phyloP scores from a whole-genome alignment of 345 rosid genomes.

The Syzygium jambos region DNA sequence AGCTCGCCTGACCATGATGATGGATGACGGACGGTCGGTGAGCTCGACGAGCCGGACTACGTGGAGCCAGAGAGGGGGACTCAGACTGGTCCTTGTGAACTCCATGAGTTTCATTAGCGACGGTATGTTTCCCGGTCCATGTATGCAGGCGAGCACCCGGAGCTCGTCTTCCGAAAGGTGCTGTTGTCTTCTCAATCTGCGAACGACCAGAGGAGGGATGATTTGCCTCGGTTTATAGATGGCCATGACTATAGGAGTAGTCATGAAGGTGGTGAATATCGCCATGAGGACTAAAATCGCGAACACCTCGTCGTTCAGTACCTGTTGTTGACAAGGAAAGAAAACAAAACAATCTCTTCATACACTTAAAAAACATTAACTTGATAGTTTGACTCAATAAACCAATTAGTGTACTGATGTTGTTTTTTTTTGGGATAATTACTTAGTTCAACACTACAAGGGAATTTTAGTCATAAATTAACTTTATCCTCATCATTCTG shows the following conservation, averaged over 20 bases:
- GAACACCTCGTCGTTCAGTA: conserved; percentile 68
- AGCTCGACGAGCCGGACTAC: conserved; percentile 73
- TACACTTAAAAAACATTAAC: background rate
- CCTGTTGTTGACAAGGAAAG: conserved; percentile 24
- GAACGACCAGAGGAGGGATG: conserved; percentile 10
- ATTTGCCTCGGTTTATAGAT: conserved; percentile 37
- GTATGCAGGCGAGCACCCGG: conserved; percentile 62
- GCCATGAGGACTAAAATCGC: conserved; percentile 88
- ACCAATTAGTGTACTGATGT: background rate
- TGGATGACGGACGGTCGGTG: conserved; percentile 71
- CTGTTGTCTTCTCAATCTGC: conserved; percentile 30
- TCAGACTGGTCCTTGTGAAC: conserved; percentile 47
- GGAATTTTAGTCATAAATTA: background rate
- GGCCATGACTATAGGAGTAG: conserved; percentile 69
- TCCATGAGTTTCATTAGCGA: conserved; percentile 57
- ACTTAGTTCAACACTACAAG: background rate
- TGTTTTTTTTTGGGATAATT: background rate
- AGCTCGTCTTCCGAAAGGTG: conserved; percentile 33
- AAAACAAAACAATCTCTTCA: background rate
- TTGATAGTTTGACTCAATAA: background rate
- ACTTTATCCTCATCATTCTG: background rate
- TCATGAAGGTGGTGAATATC: conserved; percentile 78
- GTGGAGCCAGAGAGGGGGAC: conserved; percentile 44
- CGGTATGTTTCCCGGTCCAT: conserved; percentile 54
- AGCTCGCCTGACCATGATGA: conserved; percentile 59